These are phyloP conservation scores for Alternaria infectoria DNA, from an alignment of 2,329 filamentous ascomycete species.

Conservation along the genomic window DNA sequence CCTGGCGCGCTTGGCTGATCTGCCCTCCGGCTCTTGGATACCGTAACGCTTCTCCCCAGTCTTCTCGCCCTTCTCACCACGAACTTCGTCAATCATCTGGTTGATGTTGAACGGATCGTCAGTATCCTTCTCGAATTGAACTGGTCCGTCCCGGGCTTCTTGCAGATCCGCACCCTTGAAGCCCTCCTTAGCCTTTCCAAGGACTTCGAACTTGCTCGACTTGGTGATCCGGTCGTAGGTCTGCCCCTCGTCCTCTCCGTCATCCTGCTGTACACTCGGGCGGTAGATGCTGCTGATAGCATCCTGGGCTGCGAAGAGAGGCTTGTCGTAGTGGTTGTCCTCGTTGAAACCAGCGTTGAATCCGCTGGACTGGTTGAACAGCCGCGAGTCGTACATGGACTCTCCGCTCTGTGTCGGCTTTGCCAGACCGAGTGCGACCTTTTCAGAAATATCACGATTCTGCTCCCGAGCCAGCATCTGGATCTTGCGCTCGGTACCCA, in stretches of 20 bases:
- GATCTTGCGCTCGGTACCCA: conserved; percentile 90
- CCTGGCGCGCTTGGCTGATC: conserved; percentile 72
- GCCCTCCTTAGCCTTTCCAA: conserved; percentile 81
- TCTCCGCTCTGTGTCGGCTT: conserved; percentile 93
- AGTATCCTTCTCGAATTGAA: conserved; percentile 92
- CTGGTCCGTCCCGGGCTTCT: conserved; percentile 86
- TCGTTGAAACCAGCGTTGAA: conserved; percentile 95
- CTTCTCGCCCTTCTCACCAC: conserved; percentile 62
- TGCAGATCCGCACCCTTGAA: conserved; percentile 87
- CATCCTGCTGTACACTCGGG: conserved; percentile 72
- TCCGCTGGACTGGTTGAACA: conserved; percentile 93
- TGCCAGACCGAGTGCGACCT: conserved; percentile 90
- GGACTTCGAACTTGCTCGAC: conserved; percentile 81
- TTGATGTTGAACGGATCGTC: conserved; percentile 93
- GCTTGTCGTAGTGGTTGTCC: conserved; percentile 97
- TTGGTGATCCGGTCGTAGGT: conserved; percentile 88
- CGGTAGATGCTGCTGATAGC: conserved; percentile 94
- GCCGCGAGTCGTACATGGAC: conserved; percentile 93
- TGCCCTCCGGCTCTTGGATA: conserved; percentile 66
- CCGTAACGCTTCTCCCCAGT: conserved; percentile 76
- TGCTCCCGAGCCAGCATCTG: conserved; percentile 95
- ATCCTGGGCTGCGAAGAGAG: conserved; percentile 93
- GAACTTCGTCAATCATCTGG: conserved; percentile 84
- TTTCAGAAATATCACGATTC: conserved; percentile 95
- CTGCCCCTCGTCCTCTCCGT: conserved; percentile 80